phyloP scores from a whole-genome alignment of 495 filamentous ascomycete species.

The Talaromyces borbonicus region DNA sequence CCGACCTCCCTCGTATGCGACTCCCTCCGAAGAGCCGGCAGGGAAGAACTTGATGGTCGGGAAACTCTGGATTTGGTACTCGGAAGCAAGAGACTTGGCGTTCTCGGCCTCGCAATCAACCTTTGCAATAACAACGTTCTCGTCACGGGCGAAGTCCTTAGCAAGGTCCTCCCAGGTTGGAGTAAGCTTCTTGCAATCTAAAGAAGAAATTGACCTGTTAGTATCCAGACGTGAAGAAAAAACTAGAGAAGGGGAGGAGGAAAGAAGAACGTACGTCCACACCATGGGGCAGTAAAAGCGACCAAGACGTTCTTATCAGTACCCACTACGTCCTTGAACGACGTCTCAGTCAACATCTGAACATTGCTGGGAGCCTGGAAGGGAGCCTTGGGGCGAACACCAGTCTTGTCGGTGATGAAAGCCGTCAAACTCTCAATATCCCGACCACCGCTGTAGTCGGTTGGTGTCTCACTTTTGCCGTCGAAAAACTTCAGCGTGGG shows the following conservation, averaged over 20 bases:
- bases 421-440: slow-evolving; percentile 75
- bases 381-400: slow-evolving; percentile 61
- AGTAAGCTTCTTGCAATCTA: slow-evolving; percentile 94
- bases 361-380: slow-evolving; percentile 66
- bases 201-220: slow-evolving; percentile 15
- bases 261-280: slow-evolving; percentile 66
- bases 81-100: slow-evolving; percentile 63
- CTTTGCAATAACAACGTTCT: slow-evolving; percentile 77
- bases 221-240: slow-evolving; percentile 2
- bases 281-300: slow-evolving; percentile 95
- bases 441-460: slow-evolving; percentile 75
- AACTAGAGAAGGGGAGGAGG: slow-evolving; percentile 4
- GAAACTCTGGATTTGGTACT: slow-evolving; percentile 73
- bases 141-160: slow-evolving; percentile 67
- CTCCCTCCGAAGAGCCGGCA: slow-evolving; percentile 65
- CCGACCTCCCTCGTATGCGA: slow-evolving; percentile 69
- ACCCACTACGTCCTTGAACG: slow-evolving; percentile 71
- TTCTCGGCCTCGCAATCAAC: slow-evolving; percentile 86
- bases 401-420: slow-evolving; percentile 86
- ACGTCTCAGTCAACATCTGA: slow-evolving; percentile 65
- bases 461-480: slow-evolving; percentile 82
- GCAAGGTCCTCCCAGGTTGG: slow-evolving; percentile 86
- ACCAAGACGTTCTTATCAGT: slow-evolving; percentile 85
- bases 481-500: slow-evolving; percentile 98
- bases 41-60: slow-evolving; percentile 99